Percentiles rank a stretch among this genome's conserved stretches.
Conservation (phyloP, 495 filamentous ascomycete genomes). For the Penicillium tannophilum region DNA sequence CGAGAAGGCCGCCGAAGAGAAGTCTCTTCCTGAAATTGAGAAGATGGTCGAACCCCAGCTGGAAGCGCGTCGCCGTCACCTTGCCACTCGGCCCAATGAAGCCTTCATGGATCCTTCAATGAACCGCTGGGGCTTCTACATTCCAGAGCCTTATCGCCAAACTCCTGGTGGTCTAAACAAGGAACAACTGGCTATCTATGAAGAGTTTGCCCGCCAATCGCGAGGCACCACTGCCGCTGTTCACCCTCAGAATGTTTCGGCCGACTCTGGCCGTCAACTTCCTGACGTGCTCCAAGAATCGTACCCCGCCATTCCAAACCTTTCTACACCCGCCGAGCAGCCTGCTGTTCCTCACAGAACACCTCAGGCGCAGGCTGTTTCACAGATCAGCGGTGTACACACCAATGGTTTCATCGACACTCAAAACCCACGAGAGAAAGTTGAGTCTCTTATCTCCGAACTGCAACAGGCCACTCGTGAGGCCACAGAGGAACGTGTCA, state of each 20-base stretch:
- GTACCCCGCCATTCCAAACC: constrained; percentile 72
- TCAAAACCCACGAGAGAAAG: constrained; percentile 60
- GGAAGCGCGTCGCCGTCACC: constrained; percentile 71
- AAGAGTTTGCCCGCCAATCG: constrained; percentile 86
- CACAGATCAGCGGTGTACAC: constrained; percentile 43
- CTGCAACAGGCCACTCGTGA: constrained; percentile 65
- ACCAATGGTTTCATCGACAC: constrained; percentile 68
- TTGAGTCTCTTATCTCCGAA: constrained; percentile 70
- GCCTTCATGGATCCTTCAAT: constrained; percentile 78
- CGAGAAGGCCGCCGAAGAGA: constrained; percentile 90
- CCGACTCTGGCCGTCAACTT: constrained; percentile 61
- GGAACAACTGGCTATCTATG: constrained; percentile 93
- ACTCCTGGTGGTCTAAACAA: constrained; percentile 78
- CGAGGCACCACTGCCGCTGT: constrained; percentile 55
- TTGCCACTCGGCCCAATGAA: constrained; percentile 69
- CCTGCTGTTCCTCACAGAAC: constrained; percentile 75
- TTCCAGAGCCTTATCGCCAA: constrained; percentile 87
- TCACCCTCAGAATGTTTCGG: constrained; percentile 58
- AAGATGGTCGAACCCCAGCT: constrained; percentile 80
- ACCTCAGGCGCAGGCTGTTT: constrained; percentile 57
- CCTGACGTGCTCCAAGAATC: constrained; percentile 83
- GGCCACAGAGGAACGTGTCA: constrained; percentile 68
- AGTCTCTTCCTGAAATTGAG: constrained; percentile 90
- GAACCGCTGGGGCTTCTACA: constrained; percentile 83
- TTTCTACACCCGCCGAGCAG: constrained; percentile 79